A percentile compares a stretch with the other conserved stretches of the same genome.
Evolutionary conservation across 2,329 filamentous ascomycete genomes (phyloP).

Genomic region (Fusarium oxysporum): DNA sequence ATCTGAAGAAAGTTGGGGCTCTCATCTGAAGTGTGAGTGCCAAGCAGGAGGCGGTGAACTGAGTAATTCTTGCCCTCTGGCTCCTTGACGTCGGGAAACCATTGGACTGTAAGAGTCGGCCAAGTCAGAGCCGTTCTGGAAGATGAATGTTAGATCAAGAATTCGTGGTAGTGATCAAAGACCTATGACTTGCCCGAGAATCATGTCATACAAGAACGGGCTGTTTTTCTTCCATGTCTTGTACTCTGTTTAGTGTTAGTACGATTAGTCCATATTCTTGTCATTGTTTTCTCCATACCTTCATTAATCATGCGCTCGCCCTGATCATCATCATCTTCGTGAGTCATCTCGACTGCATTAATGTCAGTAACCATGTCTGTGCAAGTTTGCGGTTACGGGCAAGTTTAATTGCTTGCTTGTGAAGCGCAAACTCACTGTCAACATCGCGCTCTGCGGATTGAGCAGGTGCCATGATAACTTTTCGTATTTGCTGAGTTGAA

Average conservation of each 20-base stretch:
- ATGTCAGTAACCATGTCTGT: constrained; percentile 5
- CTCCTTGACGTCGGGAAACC: constrained; percentile 95
- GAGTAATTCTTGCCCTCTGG: constrained; percentile 87
- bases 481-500: not conserved
- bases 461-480: constrained; percentile 51
- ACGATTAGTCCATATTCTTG: not conserved
- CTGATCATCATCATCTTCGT: constrained; percentile 77
- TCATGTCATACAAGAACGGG: constrained; percentile 98
- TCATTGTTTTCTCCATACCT: constrained; percentile 60
- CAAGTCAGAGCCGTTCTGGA: constrained; percentile 87
- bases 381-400: not conserved
- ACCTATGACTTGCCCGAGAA: constrained; percentile 74
- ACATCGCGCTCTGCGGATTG: constrained; percentile 51
- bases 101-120: constrained; percentile 97
- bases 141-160: constrained; percentile 9
- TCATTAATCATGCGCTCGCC: constrained; percentile 95
- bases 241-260: constrained; percentile 74
- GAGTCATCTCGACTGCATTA: constrained; percentile 53
- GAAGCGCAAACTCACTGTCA: constrained; percentile 48
- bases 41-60: constrained; percentile 89
- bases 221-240: constrained; percentile 99
- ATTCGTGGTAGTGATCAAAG: not conserved
- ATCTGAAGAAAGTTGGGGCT: constrained; percentile 94
- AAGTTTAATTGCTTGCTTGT: constrained; percentile 10
- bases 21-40: constrained; percentile 91